Conservation (phyloP, 805 yeast genomes). For the Limtongia smithiae region DNA sequence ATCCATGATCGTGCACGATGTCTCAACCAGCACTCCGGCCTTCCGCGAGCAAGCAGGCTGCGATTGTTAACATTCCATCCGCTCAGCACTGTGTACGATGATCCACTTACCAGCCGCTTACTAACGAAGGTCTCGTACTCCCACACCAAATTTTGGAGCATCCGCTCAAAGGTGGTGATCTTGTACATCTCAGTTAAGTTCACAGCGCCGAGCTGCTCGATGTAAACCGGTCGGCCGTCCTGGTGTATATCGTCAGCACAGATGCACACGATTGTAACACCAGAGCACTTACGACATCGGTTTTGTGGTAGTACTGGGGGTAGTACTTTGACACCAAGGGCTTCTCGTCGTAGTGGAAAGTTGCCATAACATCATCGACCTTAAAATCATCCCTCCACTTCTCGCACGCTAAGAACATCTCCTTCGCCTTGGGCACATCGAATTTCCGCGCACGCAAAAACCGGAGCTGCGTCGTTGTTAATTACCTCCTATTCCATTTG, state of each 20-base stretch:
- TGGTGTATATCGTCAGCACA: background rate
- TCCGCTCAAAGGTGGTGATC: slow-evolving; percentile 90
- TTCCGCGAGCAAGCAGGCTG: slow-evolving; percentile 87
- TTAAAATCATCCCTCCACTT: slow-evolving; percentile 85
- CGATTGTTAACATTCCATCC: no score
- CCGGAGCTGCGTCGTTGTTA: slow-evolving; percentile 58
- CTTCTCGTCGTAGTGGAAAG: slow-evolving; percentile 91
- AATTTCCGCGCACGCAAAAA: slow-evolving; percentile 95
- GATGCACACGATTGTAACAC: no score
- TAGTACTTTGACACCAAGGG: slow-evolving; percentile 57
- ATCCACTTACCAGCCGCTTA: slow-evolving; percentile 56
- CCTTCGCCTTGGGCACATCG: slow-evolving; percentile 71
- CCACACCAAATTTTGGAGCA: slow-evolving; percentile 94
- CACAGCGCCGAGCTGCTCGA: slow-evolving; percentile 90
- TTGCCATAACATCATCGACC: slow-evolving; percentile 77
- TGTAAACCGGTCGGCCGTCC: slow-evolving; percentile 94
- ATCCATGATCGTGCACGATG: slow-evolving; percentile 94
- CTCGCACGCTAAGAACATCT: slow-evolving; percentile 85
- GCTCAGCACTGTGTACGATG: no score
- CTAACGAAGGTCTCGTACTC: slow-evolving; percentile 89
- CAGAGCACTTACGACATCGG: slow-evolving; percentile 51
- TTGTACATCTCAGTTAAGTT: slow-evolving; percentile 87
- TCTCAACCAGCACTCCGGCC: slow-evolving; percentile 75
- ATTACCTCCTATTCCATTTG: no score
- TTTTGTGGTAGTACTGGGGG: slow-evolving; percentile 97